Evolutionary conservation across 306 rosid genomes (phyloP).

Genomic region (Cucurbita ficifolia): DNA sequence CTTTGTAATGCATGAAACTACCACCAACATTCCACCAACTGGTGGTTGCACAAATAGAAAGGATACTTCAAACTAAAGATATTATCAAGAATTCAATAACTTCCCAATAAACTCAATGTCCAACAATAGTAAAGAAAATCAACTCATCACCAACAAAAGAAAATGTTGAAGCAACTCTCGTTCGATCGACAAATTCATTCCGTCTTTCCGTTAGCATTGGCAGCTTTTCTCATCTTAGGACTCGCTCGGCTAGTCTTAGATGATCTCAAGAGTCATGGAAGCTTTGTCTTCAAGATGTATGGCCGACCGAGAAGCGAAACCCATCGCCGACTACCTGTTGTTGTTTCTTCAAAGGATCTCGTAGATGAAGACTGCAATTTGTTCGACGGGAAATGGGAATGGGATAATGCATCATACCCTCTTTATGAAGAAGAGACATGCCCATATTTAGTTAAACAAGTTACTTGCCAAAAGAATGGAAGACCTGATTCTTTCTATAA

Average conservation of each 20-base stretch:
- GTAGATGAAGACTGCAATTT: constrained; percentile 45
- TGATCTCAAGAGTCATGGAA: constrained; percentile 33
- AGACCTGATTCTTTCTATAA: constrained; percentile 71
- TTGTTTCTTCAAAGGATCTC: constrained; percentile 38
- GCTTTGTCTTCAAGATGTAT: constrained; percentile 21
- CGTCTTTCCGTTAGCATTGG: constrained; percentile 41
- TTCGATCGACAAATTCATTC: constrained; percentile 36
- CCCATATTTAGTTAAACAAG: constrained; percentile 77
- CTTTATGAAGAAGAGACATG: constrained; percentile 60
- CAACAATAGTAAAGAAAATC: constrained; percentile 3
- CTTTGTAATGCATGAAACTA: neutral
- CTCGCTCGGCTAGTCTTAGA: constrained; percentile 41
- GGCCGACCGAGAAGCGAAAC: constrained; percentile 19
- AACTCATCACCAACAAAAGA: constrained; percentile 1
- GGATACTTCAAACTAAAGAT: constrained; percentile 38
- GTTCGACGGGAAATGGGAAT: constrained; percentile 74
- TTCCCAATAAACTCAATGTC: neutral
- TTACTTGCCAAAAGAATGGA: constrained; percentile 74
- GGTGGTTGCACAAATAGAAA: constrained; percentile 40
- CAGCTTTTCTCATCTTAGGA: constrained; percentile 50
- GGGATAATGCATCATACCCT: constrained; percentile 73
- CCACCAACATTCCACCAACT: constrained; percentile 49
- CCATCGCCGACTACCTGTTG: constrained; percentile 14
- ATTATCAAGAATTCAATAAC: neutral
- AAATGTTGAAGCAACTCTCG: constrained; percentile 28